Conservation (phyloP, 1,284 basidiomycete genomes). For the Boletellus deceptivus region DNA sequence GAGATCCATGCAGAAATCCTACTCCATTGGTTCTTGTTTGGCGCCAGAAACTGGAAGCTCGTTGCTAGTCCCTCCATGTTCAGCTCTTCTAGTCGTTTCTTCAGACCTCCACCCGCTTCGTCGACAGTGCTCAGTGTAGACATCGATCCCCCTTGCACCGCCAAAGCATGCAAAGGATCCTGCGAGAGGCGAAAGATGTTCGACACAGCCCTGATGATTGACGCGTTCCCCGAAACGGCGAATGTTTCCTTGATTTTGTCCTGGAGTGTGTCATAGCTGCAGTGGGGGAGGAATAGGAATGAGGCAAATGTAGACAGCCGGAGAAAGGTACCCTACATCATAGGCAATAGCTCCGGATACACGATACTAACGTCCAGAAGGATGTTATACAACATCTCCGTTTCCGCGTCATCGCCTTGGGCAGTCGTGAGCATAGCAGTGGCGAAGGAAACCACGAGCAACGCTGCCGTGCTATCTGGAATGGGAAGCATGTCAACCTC, state of each 20-base stretch:
- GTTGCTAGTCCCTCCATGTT: slow-evolving; percentile 69
- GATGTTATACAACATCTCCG: slow-evolving; percentile 75
- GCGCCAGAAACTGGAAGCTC: slow-evolving; percentile 65
- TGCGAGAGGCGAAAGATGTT: slow-evolving; percentile 71
- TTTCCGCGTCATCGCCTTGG: slow-evolving; percentile 79
- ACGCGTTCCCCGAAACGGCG: slow-evolving; percentile 68
- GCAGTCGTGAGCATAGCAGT: slow-evolving; percentile 77
- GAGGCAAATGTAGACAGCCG: slow-evolving; percentile 5
- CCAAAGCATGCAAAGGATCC: slow-evolving; percentile 45
- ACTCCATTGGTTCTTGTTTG: slow-evolving; percentile 54
- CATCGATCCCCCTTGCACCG: slow-evolving; percentile 48
- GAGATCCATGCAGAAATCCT: slow-evolving; percentile 75
- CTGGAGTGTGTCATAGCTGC: slow-evolving; percentile 75
- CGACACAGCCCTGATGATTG: slow-evolving; percentile 70
- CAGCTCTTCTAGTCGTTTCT: slow-evolving; percentile 54
- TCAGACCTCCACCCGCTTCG: slow-evolving; percentile 39
- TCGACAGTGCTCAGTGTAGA: slow-evolving; percentile 67
- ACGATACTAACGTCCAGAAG: slow-evolving; percentile 71
- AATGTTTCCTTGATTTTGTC: slow-evolving; percentile 79
- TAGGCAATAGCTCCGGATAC: slow-evolving; percentile 73
- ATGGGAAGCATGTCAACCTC: slow-evolving; percentile 62
- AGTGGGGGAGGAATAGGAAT: slow-evolving; percentile 6
- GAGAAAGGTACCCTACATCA: slow-evolving; percentile 55
- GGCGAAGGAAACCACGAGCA: slow-evolving; percentile 75
- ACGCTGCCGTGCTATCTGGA: slow-evolving; percentile 62